Evolutionary conservation across 2,329 filamentous ascomycete genomes (phyloP).

Genomic region (Rhynchosporium agropyri): DNA sequence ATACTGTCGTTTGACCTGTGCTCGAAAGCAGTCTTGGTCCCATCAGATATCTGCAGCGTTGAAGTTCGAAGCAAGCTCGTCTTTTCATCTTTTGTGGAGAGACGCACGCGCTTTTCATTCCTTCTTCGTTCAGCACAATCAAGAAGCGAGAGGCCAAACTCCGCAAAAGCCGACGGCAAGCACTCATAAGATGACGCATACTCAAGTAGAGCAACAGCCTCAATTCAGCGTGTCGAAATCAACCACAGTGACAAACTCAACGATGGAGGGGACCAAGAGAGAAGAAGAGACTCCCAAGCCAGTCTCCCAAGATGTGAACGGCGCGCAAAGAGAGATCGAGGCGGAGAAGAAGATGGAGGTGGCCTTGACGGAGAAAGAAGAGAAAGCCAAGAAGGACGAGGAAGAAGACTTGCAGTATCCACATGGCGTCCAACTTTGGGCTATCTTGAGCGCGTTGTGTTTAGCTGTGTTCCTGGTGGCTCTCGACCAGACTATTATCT

Average conservation of each 20-base stretch:
- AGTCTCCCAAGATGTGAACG: neutral
- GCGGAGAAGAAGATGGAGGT: conserved; percentile 17
- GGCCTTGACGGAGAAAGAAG: conserved; percentile 20
- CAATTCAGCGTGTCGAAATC: conserved; percentile 15
- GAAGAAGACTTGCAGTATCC: conserved; percentile 35
- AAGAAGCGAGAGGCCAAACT: neutral
- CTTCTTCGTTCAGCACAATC: neutral
- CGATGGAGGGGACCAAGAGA: conserved; percentile 18
- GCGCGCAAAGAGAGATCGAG: conserved; percentile 3
- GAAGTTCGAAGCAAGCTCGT: neutral
- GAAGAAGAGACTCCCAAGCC: conserved; percentile 8
- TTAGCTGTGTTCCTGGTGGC: conserved; percentile 37
- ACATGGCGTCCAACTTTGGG: conserved; percentile 31
- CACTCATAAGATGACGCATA: neutral
- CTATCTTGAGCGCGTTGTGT: conserved; percentile 34
- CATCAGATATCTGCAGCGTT: neutral
- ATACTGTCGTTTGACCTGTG: neutral
- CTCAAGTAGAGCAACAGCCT: conserved; percentile 10
- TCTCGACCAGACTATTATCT: conserved; percentile 43
- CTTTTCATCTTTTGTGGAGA: neutral
- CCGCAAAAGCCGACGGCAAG: neutral
- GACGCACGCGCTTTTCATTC: neutral
- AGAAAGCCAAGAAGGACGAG: conserved; percentile 16
- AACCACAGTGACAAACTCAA: conserved; percentile 19
- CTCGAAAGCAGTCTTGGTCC: neutral